Evolutionary conservation across 2,329 filamentous ascomycete species (phyloP).

Genomic region (Clarireedia paspali): DNA sequence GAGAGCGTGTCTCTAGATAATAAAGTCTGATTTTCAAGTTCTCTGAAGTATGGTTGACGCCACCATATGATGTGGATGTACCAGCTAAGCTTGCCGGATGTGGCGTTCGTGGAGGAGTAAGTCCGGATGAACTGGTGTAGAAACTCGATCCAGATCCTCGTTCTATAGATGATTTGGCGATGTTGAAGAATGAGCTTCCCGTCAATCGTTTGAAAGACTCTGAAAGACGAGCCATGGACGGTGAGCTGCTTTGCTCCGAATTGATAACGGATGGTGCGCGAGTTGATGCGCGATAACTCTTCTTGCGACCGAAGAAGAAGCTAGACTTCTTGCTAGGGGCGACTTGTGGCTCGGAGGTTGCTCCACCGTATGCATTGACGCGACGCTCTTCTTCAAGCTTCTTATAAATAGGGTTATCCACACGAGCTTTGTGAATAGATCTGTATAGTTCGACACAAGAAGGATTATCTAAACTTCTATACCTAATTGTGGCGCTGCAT

Average conservation of each 20-base stretch:
- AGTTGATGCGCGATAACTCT: constrained; percentile 49
- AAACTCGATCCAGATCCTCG: constrained; percentile 35
- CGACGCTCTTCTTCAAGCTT: constrained; percentile 57
- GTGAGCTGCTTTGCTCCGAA: constrained; percentile 69
- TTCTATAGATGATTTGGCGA: constrained; percentile 69
- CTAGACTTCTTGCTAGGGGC: constrained; percentile 39
- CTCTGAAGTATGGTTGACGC: constrained; percentile 58
- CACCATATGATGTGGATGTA: constrained; percentile 28
- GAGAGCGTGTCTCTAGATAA: constrained; percentile 63
- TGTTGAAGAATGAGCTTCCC: constrained; percentile 68
- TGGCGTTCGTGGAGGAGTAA: constrained; percentile 27
- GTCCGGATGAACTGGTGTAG: constrained; percentile 35
- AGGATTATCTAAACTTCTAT: constrained; percentile 67
- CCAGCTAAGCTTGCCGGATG: constrained; percentile 18
- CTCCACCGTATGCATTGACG: constrained; percentile 61
- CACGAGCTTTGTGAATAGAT: constrained; percentile 79
- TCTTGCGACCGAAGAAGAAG: constrained; percentile 28
- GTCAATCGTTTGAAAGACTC: constrained; percentile 63
- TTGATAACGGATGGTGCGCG: constrained; percentile 46
- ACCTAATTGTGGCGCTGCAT: constrained; percentile 59
- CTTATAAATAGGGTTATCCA: constrained; percentile 87
- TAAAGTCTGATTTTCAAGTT: constrained; percentile 86
- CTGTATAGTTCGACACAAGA: constrained; percentile 80
- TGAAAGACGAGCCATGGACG: constrained; percentile 65
- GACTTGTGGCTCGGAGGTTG: constrained; percentile 35